Conservation (phyloP, 2,329 filamentous ascomycete genomes). For the Stagonosporopsis rhizophila region DNA sequence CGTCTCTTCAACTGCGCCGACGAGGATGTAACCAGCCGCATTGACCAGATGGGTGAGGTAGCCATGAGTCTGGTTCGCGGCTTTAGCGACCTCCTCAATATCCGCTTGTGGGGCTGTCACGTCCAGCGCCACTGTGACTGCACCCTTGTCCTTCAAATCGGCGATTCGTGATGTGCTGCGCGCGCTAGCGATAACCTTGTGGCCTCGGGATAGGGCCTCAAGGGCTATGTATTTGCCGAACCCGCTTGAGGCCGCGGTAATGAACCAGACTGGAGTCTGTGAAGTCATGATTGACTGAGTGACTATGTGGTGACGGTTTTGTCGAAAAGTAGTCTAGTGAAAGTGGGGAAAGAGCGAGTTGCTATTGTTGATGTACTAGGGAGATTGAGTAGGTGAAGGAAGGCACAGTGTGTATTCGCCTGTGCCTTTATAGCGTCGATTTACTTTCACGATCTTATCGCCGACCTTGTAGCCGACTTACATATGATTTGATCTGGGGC, state of each 20-base stretch:
- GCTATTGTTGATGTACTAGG: background rate
- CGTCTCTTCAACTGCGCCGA: constrained; percentile 56
- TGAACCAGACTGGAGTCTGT: constrained; percentile 54
- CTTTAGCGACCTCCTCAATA: constrained; percentile 47
- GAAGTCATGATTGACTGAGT: constrained; percentile 8
- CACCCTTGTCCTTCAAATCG: constrained; percentile 46
- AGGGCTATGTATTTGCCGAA: constrained; percentile 57
- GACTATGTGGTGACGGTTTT: background rate
- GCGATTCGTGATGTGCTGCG: constrained; percentile 49
- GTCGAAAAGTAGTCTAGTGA: background rate
- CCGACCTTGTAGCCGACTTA: background rate
- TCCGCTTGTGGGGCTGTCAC: constrained; percentile 48
- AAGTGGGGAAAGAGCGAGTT: background rate
- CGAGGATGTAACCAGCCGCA: constrained; percentile 55
- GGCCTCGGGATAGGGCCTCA: constrained; percentile 52
- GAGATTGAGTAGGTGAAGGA: background rate
- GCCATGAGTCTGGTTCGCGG: constrained; percentile 51
- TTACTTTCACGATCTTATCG: background rate
- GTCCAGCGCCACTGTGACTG: constrained; percentile 50
- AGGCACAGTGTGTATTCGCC: background rate
- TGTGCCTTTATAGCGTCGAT: constrained; percentile 3
- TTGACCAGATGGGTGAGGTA: constrained; percentile 57
- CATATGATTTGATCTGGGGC: background rate
- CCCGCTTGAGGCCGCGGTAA: constrained; percentile 58
- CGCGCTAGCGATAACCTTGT: constrained; percentile 59